Base-by-base conservation (phyloP, 345 rosid species). In the Carallia pectinifolia region DNA sequence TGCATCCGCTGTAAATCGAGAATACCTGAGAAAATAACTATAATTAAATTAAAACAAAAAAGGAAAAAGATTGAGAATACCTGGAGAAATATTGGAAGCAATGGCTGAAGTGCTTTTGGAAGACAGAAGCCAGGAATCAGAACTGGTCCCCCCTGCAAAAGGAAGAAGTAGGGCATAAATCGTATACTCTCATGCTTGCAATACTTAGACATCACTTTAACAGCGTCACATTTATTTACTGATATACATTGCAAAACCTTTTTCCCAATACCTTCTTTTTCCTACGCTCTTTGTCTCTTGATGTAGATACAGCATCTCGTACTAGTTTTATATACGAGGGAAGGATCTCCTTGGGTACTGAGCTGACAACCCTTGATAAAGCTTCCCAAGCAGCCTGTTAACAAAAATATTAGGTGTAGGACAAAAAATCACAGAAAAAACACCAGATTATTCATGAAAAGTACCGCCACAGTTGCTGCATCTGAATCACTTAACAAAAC, bases 341-440 rank as follows among this genome's bases (percentile, higher is more conserved):
- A 80, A 90, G 91, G 56, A 90, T 81, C 80, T 92, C 99, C 76
- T 92, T 92, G 7, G 97, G 99, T 78, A 95, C 96, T 56, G 99
- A 92, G 77, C 85, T 76, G 78, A 90, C 82, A 75, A 95, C 97
- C 81, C 89, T 85, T 33, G 90, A 82, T 76, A 92, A 81, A 61
- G 99, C 97, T 80, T 92, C 99, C 99, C 99, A 92, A 64, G 97
- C 86, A 79, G 81, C 89, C 97, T 95, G 72, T 80, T 63, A 53
- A 59, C 61, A 23, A 67, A 47, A 67, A 61, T 62, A 68, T 76
- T 74, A 77, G 73, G 58, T 73, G 61, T 65, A 66, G 80, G 54
- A 39, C 15, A 67, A 47, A 60, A 73, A 61, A 27, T 55, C n/a
- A 31, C 36, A 17, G 4, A 67, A n/a, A 52, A 58, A 31, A 40